These are phyloP conservation scores for Cercospora zeina DNA, from an alignment of 2,329 filamentous ascomycete genomes.

Conservation along the genomic window DNA sequence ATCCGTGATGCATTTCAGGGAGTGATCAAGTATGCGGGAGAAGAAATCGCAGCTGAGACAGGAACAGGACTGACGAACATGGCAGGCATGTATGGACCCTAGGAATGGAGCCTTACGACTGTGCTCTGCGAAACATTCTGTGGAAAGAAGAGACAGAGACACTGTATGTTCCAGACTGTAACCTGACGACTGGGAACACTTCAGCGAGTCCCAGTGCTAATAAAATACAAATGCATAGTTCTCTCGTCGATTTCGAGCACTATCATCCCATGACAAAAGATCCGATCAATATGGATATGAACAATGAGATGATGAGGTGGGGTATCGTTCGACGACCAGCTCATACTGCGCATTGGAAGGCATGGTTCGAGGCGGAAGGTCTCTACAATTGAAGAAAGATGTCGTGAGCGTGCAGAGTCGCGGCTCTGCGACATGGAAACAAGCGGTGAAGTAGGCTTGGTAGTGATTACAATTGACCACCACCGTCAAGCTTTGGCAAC, in stretches of 20 bases:
- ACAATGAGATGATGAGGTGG: conserved; percentile 35
- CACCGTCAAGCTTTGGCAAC: too few species aligned
- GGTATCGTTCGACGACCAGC: conserved; percentile 34
- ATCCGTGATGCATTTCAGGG: conserved; percentile 33
- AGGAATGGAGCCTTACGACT: conserved; percentile 37
- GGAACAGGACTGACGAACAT: neutral
- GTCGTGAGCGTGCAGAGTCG: too few species aligned
- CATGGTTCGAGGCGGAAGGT: conserved; percentile 25
- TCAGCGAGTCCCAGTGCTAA: neutral
- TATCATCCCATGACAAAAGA: conserved; percentile 32
- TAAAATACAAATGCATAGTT: conserved; percentile 15
- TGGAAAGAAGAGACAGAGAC: conserved; percentile 32
- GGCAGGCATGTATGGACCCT: conserved; percentile 32
- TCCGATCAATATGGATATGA: conserved; percentile 33
- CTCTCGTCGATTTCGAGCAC: conserved; percentile 40
- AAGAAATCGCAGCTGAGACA: neutral
- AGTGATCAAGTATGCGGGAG: conserved; percentile 28
- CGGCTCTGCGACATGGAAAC: neutral
- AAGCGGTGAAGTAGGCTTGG: neutral
- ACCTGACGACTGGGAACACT: neutral
- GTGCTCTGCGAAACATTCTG: conserved; percentile 37
- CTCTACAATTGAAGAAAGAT: neutral
- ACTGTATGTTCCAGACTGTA: conserved; percentile 11
- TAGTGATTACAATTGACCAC: too few species aligned
- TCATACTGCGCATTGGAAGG: conserved; percentile 28